Evolutionary conservation across 2,329 filamentous ascomycete species (phyloP), one percentile per base, ranked within the genome.

Genomic region (Ophiostoma ulmi): DNA sequence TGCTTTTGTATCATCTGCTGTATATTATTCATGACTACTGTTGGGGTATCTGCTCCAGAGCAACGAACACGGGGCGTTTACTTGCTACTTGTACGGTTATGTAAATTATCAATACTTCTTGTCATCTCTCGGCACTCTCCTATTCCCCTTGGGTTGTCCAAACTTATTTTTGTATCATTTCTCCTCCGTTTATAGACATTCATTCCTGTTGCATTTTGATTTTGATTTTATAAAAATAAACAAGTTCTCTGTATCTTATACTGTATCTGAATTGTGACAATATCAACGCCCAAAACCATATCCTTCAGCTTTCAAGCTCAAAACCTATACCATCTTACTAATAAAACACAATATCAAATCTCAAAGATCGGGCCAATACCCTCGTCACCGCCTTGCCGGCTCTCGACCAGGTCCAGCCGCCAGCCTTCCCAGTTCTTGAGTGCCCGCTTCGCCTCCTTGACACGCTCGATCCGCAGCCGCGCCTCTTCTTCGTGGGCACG

Each of bases 391-490:
- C 86, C 85, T 72, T 83, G 80, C 73, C 86, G 80, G 66, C 81
- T 83, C 76, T 90, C 88, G 6, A 90, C 87, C 75, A 90, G 80
- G 76, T 90, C 88, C 75, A 90, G 78, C 78, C 87, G 83, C 87
- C 87, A 90, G 8, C 88, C 87, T 73, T 89, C 86, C 88, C 88
- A 90, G 76, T 88, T 87, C 81, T 87, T 88, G 69, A 90, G 80
- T 1, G 83, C 82, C 71, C 87, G 80, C 82, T 90, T 90, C 70
- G 89, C 81, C 78, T 90, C 83, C 79, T 86, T 88, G 76, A 90
- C 86, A 71, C 88, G 80, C 81, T 90, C 88, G 52, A 90, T 80
- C 63, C 87, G 80, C 75, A 81, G 84, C 80, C 82, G 85, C 26
- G 83, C 82, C 72, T 90, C 87, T 74, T 89, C 87, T 74, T 89